Evolutionary conservation across 192 early-diverging fungal genomes (phyloP).

Genomic region (Oehlia diaphana): DNA sequence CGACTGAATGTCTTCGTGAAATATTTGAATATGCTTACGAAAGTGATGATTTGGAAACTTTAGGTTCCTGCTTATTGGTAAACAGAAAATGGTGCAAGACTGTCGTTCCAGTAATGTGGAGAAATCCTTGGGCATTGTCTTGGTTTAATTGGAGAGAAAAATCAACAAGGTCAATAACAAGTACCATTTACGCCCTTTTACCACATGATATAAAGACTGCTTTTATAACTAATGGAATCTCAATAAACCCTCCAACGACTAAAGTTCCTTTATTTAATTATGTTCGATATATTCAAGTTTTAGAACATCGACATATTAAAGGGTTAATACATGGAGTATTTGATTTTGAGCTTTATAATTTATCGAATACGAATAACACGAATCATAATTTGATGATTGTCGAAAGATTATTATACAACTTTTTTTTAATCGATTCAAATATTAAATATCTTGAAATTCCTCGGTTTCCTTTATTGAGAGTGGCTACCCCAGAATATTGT

Average conservation of each 20-base stretch:
- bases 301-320: background rate
- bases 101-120: background rate
- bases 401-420: background rate
- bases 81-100: constrained; percentile 4
- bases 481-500: background rate
- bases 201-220: background rate
- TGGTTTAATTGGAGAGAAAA: background rate
- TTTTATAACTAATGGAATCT: background rate
- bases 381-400: background rate
- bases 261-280: background rate
- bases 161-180: background rate
- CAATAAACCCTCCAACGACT: background rate
- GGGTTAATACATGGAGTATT: background rate
- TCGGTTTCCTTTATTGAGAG: background rate
- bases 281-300: background rate
- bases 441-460: background rate
- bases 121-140: background rate
- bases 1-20: background rate
- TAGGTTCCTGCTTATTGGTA: background rate
- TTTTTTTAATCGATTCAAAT: background rate
- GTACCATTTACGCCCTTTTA: background rate
- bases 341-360: background rate
- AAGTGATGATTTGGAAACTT: background rate
- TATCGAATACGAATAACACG: background rate
- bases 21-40: background rate